Percentiles rank a stretch among this genome's conserved stretches.
phyloP scores from a whole-genome alignment of 768 basidiomycete genomes.

The Fistulinella prunicolor region DNA sequence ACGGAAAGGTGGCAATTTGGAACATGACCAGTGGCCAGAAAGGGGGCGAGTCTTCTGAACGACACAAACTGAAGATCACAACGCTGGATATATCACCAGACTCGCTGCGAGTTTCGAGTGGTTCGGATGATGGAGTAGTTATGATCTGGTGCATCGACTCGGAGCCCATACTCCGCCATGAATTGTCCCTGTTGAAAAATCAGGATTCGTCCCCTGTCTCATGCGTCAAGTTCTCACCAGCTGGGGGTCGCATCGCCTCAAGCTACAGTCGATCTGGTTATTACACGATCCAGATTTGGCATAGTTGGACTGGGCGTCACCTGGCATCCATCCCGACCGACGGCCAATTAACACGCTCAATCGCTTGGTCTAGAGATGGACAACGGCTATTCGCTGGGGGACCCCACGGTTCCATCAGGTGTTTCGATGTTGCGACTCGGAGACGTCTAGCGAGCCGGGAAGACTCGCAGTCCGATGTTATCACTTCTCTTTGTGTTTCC shows the following conservation, averaged over 20 bases:
- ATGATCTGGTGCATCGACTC: neutral
- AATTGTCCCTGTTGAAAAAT: neutral
- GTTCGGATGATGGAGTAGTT: neutral
- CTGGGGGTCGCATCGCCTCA: neutral
- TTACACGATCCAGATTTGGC: neutral
- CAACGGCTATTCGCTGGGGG: constrained; percentile 15
- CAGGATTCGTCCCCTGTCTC: neutral
- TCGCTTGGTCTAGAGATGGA: constrained; percentile 18
- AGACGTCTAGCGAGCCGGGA: neutral
- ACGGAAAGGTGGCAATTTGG: neutral
- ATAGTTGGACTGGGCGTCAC: constrained; percentile 5
- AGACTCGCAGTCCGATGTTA: neutral
- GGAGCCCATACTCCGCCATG: neutral
- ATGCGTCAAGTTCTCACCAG: neutral
- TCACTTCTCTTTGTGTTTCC: constrained; percentile 8
- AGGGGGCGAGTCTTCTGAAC: neutral
- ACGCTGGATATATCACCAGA: neutral
- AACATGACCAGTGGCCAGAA: neutral
- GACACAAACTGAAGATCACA: neutral
- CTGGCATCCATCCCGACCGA: neutral
- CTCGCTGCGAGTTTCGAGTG: neutral
- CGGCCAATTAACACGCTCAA: constrained; percentile 1
- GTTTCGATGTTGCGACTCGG: constrained; percentile 7
- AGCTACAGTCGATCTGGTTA: neutral
- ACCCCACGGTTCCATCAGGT: constrained; percentile 7